Evolutionary conservation across 768 basidiomycete genomes (phyloP).

Genomic region (Boletus coccyginus): DNA sequence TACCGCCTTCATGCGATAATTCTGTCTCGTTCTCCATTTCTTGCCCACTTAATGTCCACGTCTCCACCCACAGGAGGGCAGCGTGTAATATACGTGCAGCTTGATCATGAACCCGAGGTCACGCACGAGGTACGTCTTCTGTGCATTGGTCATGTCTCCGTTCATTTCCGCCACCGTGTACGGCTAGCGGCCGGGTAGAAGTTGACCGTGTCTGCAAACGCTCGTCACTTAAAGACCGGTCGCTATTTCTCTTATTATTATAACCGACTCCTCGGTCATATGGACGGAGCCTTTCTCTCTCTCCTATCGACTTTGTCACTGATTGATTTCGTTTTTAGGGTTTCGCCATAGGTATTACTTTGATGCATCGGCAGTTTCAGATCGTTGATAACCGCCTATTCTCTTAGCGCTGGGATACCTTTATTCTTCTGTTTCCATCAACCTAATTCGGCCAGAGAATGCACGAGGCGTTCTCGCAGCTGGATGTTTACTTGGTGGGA

Average conservation of each 20-base stretch:
- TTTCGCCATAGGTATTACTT: constrained; percentile 64
- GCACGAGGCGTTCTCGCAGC: constrained; percentile 84
- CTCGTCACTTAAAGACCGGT: constrained; percentile 16
- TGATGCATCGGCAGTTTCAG: constrained; percentile 4
- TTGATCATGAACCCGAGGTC: constrained; percentile 79
- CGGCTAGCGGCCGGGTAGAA: constrained; percentile 19
- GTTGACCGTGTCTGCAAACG: constrained; percentile 16
- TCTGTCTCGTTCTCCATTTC: constrained; percentile 81
- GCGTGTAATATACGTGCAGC: constrained; percentile 67
- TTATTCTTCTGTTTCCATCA: constrained; percentile 71
- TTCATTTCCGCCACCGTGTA: constrained; percentile 32
- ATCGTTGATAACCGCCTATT: constrained; percentile 19
- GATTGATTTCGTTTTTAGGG: constrained; percentile 42
- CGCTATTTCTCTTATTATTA: constrained; percentile 13
- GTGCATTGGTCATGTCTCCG: constrained; percentile 20
- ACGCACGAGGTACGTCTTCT: constrained; percentile 69
- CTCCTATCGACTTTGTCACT: constrained; percentile 9
- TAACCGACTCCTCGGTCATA: constrained; percentile 19
- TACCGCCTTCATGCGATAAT: constrained; percentile 85
- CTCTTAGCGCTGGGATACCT: constrained; percentile 71
- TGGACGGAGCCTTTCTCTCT: constrained; percentile 14
- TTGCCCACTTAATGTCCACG: constrained; percentile 86
- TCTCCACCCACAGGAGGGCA: constrained; percentile 65
- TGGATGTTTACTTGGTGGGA: constrained; percentile 79
- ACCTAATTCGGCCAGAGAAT: constrained; percentile 69